phyloP scores from a whole-genome alignment of 2,329 filamentous ascomycete genomes.

The Pseudogymnoascus sp. region DNA sequence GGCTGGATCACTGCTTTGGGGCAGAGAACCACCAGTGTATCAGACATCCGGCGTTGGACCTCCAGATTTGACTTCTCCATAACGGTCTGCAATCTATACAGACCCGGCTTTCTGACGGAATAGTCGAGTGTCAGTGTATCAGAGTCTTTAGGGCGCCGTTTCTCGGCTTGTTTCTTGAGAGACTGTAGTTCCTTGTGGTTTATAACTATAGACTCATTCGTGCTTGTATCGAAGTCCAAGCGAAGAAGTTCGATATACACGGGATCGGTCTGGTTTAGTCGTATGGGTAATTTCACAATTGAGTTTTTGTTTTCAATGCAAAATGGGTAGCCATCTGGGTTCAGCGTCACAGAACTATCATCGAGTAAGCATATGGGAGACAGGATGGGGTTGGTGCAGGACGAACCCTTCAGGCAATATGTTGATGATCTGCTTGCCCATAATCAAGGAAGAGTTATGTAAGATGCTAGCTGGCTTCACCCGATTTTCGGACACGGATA shows the following conservation, averaged over 20 bases:
- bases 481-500: slow-evolving; percentile 86
- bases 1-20: slow-evolving; percentile 69
- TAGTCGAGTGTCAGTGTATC: slow-evolving; percentile 63
- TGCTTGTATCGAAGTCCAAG: slow-evolving; percentile 72
- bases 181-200: slow-evolving; percentile 65
- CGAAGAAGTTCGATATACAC: slow-evolving; percentile 83
- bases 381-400: neutral
- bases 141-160: slow-evolving; percentile 55
- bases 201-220: slow-evolving; percentile 73
- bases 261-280: slow-evolving; percentile 88
- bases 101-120: slow-evolving; percentile 73
- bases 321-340: slow-evolving; percentile 72
- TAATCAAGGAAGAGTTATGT: slow-evolving; percentile 86
- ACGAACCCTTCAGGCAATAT: slow-evolving; percentile 84
- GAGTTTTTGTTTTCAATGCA: slow-evolving; percentile 64
- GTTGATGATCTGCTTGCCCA: slow-evolving; percentile 95
- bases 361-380: slow-evolving; percentile 11
- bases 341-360: slow-evolving; percentile 70
- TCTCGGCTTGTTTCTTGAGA: slow-evolving; percentile 61
- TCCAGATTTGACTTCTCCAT: slow-evolving; percentile 92
- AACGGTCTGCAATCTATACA: slow-evolving; percentile 79
- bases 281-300: slow-evolving; percentile 66
- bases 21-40: slow-evolving; percentile 79
- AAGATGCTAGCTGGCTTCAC: slow-evolving; percentile 84
- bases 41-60: slow-evolving; percentile 67